Base-by-base conservation (phyloP, 441 rosid species). In the Lepidium campestre region DNA sequence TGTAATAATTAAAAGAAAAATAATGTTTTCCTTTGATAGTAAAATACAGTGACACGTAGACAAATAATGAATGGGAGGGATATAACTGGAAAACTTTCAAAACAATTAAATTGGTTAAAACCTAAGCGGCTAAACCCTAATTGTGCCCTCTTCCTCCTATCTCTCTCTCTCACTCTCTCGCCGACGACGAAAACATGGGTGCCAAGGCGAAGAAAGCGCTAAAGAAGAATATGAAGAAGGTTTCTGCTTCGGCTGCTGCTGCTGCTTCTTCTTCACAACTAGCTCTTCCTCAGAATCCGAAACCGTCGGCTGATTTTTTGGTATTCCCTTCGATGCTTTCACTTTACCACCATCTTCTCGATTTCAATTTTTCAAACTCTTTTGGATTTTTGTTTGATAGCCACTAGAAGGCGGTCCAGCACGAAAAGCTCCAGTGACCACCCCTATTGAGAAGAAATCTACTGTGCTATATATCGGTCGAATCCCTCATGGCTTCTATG, bases 401-500 rank as follows among this genome's bases (percentile, higher is more conserved):
- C 93, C 97, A 4, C 78, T 91, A 67, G 99, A 81, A 76, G 96
- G 96, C 3, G 91, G 90, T 57, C 82, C 82, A 2, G 87, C 79
- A 31, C 79, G 80, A 0, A 82, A 87, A 74, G 78, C 85, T 47
- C 84, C 81, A 4, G 74, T 18, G 9, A 53, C 62, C 44, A 82
- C 77, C 17, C 73, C 76, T 47, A 54, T 60, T 5, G 77, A 75
- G 67, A 78, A 23, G 36, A 78, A 70, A 45, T 79, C 95, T 2
- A 78, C 90, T 0, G 93, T 93, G 32, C 65, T 93, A n/a, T 93
- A 91, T 58, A 78, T 94, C 10, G 99, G 99, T 35, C 79, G 97
- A 18, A 83, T 93, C 18, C 97, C 97, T 2, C 97, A 91, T 65
- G 97, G 96, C 3, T 91, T 93, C 79, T 93, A 87, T 23, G 97